Evolutionary conservation across 1,284 basidiomycete species (phyloP).

Genomic region (Trametes hirsuta): DNA sequence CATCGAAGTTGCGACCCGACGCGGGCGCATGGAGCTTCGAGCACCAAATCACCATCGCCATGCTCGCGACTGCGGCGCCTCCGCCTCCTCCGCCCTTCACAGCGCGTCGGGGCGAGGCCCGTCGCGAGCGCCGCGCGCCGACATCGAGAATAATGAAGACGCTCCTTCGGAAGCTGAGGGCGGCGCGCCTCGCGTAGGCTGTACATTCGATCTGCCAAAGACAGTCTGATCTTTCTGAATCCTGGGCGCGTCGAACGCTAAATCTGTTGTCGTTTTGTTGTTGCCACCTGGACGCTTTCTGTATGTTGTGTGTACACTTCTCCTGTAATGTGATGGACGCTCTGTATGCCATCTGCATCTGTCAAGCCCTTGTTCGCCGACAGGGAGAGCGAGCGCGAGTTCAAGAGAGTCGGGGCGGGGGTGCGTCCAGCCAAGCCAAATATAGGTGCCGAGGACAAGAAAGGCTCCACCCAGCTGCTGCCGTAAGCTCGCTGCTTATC

Average conservation of each 20-base stretch:
- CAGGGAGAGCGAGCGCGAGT: too few species aligned
- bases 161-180: constrained; percentile 2
- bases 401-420: neutral
- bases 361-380: too few species aligned
- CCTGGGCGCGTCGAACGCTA: too few species aligned
- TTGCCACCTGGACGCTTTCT: too few species aligned
- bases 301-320: neutral
- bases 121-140: neutral
- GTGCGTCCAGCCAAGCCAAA: neutral
- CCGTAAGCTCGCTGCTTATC: neutral
- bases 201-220: neutral
- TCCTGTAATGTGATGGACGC: neutral
- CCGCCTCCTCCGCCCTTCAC: neutral
- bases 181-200: constrained; percentile 5
- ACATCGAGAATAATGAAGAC: neutral
- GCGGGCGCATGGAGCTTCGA: constrained; percentile 19
- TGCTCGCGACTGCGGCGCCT: constrained; percentile 22
- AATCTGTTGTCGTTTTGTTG: too few species aligned
- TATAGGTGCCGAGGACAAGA: constrained; percentile 11
- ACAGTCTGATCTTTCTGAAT: too few species aligned
- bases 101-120: neutral
- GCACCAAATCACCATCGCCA: constrained; percentile 26
- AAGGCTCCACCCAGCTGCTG: neutral
- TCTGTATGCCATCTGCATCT: too few species aligned
- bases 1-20: neutral